Conservation (phyloP, 768 basidiomycete species). For the Lactarius akahatsu region DNA sequence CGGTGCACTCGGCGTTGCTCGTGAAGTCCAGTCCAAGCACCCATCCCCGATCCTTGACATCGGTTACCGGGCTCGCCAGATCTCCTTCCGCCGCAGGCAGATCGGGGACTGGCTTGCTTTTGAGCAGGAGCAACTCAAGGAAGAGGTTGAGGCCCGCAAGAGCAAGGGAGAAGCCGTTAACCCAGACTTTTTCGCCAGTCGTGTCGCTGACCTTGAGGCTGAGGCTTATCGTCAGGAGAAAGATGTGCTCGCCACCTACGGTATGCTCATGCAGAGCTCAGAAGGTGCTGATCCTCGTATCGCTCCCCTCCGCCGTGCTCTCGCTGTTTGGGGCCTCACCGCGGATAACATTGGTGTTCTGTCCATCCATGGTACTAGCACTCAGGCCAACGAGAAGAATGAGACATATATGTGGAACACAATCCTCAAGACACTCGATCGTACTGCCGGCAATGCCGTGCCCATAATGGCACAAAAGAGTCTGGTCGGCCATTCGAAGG, state of each 20-base stretch:
- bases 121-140: constrained; percentile 81
- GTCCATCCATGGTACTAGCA: constrained; percentile 89
- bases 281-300: constrained; percentile 83
- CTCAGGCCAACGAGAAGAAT: constrained; percentile 92
- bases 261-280: constrained; percentile 61
- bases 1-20: constrained; percentile 86
- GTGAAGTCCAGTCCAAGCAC: constrained; percentile 77
- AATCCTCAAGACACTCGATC: constrained; percentile 83
- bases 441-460: constrained; percentile 93
- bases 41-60: constrained; percentile 80
- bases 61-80: constrained; percentile 89
- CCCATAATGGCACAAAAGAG: constrained; percentile 98
- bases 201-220: constrained; percentile 81
- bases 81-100: constrained; percentile 92
- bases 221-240: constrained; percentile 92
- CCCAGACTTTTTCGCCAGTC: constrained; percentile 69
- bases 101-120: constrained; percentile 93
- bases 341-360: constrained; percentile 91
- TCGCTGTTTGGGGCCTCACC: constrained; percentile 95
- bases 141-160: constrained; percentile 68
- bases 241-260: constrained; percentile 89
- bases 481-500: constrained; percentile 95
- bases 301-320: constrained; percentile 89
- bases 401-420: constrained; percentile 97
- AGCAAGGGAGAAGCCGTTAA: constrained; percentile 50